Evolutionary conservation across 179 eudicot genomes (phyloP).

Genomic region (Drosera spatulata): DNA sequence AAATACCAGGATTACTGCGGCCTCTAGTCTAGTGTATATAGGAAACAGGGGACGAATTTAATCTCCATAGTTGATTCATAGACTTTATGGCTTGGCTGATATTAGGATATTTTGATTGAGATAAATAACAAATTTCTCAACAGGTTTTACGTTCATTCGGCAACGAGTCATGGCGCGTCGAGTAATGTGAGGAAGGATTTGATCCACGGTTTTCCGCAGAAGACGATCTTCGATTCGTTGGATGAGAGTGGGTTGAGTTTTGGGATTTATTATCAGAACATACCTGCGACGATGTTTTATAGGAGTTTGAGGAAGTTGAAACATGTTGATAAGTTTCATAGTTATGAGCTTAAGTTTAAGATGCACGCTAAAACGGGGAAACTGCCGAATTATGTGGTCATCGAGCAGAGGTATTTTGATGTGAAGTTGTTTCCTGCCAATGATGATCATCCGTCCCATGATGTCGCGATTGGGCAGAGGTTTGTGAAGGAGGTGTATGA

Average conservation of each 20-base stretch:
- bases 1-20: too few relatives aligned
- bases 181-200: conserved; percentile 82
- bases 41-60: too few relatives aligned
- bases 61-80: too few relatives aligned
- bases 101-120: too few relatives aligned
- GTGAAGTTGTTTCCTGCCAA: conserved; percentile 60
- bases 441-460: conserved; percentile 97
- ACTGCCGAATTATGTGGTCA: conserved; percentile 78
- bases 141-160: conserved; percentile 90
- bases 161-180: conserved; percentile 92
- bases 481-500: conserved; percentile 98
- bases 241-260: conserved; percentile 69
- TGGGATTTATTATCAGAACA: conserved; percentile 92
- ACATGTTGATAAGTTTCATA: conserved; percentile 55
- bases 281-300: conserved; percentile 83
- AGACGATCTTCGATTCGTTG: conserved; percentile 80
- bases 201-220: conserved; percentile 82
- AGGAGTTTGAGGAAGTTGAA: conserved; percentile 70
- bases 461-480: conserved; percentile 79
- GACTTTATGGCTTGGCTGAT: too few relatives aligned
- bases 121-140: too few relatives aligned
- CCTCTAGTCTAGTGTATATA: too few relatives aligned
- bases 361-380: conserved; percentile 55
- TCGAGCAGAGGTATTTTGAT: conserved; percentile 90
- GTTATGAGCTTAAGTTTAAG: conserved; percentile 54